Evolutionary conservation across 2,329 filamentous ascomycete species (phyloP), one percentile per base, ranked within the genome.

Genomic region (Fusarium mexicanum): DNA sequence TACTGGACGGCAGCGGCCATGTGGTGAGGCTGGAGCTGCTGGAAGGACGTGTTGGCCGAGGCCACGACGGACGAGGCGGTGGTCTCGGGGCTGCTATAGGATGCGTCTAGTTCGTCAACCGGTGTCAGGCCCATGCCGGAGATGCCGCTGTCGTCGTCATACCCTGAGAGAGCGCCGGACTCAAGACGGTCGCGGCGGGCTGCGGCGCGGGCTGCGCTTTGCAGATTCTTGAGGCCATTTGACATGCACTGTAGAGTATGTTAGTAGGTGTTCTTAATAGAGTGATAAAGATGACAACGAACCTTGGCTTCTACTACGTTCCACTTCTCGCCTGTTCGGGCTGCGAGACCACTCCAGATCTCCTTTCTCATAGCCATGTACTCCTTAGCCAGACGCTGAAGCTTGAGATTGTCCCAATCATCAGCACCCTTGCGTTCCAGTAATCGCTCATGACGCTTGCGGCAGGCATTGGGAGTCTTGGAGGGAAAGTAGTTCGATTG

Each of bases 391-490:
- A 97, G 85, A 16, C 87, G 86, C 80, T 96, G 93, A 31, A 95
- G 86, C 84, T 93, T 93, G 75, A 91, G 86, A 26, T 89, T 89
- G 77, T 96, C 93, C 92, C 94, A 96, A 78, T 95, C 92, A 77
- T 94, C 92, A 54, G 91, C 89, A 66, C 91, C 91, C 80, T 87
- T 88, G 74, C 92, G 90, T 83, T 96, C 93, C 87, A 96, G 91
- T 74, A 97, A 85, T 46, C 94, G 89, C 83, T 97, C 94, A 78
- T 97, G 94, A 63, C 94, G 90, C 85, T 97, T 97, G 73, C 94
- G 93, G 84, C 94, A 97, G 24, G 95, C 95, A 81, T 96, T 96
- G 67, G 92, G 85, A 14, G 90, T 91, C 85, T 97, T 97, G 80
- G 84, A 87, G 3, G 92, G 92, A 81, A 97, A 97, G 83, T 94